A percentile compares a stretch with the other conserved stretches of the same genome.
phyloP scores from a whole-genome alignment of 495 filamentous ascomycete genomes.

The Bacidia rubella region DNA sequence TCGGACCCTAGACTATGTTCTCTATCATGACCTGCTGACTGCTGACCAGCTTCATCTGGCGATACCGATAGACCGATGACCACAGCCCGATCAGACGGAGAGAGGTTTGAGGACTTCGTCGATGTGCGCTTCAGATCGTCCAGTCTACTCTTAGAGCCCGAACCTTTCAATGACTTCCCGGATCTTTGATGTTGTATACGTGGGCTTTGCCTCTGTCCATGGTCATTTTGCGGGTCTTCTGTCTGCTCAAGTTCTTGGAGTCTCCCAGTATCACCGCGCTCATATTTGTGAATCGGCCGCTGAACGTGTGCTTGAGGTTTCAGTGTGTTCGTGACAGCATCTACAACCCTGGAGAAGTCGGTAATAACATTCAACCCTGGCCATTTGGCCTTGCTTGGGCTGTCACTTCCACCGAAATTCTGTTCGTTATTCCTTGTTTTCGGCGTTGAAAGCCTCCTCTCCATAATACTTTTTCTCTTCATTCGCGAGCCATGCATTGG shows the following conservation, averaged over 20 bases:
- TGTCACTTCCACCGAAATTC: slow-evolving; percentile 34
- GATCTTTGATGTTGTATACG: slow-evolving; percentile 7
- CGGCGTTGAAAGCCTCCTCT: slow-evolving; percentile 21
- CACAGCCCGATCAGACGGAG: slow-evolving; percentile 62
- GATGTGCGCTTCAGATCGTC: slow-evolving; percentile 13
- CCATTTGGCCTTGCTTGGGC: slow-evolving; percentile 34
- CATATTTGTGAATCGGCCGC: slow-evolving; percentile 13
- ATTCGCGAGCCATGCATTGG: neutral
- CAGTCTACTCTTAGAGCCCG: slow-evolving; percentile 19
- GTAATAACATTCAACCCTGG: slow-evolving; percentile 57
- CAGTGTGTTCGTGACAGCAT: slow-evolving; percentile 23
- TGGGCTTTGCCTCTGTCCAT: slow-evolving; percentile 13
- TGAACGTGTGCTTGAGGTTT: slow-evolving; percentile 16
- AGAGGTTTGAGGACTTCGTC: slow-evolving; percentile 35
- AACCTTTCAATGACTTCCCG: slow-evolving; percentile 10
- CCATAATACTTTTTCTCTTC: neutral
- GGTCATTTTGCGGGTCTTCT: slow-evolving; percentile 22
- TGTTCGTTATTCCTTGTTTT: slow-evolving; percentile 31
- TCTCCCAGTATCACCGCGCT: neutral
- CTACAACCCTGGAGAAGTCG: neutral
- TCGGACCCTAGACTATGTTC: slow-evolving; percentile 26
- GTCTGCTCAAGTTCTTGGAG: slow-evolving; percentile 12
- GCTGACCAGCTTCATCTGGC: slow-evolving; percentile 38
- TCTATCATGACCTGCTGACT: slow-evolving; percentile 37
- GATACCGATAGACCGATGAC: slow-evolving; percentile 68